A percentile compares a stretch with the other conserved stretches of the same genome.
These are phyloP conservation scores for Melampsora larici-populina DNA, from an alignment of 1,284 basidiomycete genomes.

Conservation along the genomic window DNA sequence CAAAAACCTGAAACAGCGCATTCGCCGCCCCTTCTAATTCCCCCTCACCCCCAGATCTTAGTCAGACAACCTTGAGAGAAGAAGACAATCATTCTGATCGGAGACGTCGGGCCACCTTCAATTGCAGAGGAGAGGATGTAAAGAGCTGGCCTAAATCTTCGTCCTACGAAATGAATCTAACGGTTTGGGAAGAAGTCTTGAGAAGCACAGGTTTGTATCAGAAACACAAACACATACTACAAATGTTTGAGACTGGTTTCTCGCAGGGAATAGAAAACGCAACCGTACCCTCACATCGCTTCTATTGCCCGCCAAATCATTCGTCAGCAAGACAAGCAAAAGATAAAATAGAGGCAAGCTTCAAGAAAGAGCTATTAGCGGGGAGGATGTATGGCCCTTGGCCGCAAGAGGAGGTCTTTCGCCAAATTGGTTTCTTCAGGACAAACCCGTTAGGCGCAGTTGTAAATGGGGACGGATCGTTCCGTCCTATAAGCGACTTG, in stretches of 20 bases:
- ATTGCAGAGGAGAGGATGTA: no score
- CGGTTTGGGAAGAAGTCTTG: not conserved
- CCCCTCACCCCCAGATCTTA: no score
- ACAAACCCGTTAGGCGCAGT: no score
- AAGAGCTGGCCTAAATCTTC: not conserved
- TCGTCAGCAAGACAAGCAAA: no score
- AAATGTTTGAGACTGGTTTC: not conserved
- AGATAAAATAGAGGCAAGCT: no score
- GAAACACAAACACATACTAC: not conserved
- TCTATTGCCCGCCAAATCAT: no score
- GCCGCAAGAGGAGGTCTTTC: not conserved
- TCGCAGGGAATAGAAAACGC: not conserved
- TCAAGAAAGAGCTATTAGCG: not conserved
- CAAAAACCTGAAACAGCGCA: no score
- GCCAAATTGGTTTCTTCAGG: slow-evolving; percentile 3
- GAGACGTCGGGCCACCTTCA: no score
- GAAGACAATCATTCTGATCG: no score
- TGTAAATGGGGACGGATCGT: slow-evolving; percentile 1
- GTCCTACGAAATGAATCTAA: not conserved
- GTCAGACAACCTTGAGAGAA: no score
- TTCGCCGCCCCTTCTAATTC: no score
- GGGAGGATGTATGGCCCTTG: slow-evolving; percentile 12
- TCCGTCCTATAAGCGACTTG: slow-evolving; percentile 3
- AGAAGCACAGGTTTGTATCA: no score
- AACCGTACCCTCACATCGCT: not conserved